phyloP scores from a whole-genome alignment of 2,329 filamentous ascomycete species.

The Orbilia javanica region DNA sequence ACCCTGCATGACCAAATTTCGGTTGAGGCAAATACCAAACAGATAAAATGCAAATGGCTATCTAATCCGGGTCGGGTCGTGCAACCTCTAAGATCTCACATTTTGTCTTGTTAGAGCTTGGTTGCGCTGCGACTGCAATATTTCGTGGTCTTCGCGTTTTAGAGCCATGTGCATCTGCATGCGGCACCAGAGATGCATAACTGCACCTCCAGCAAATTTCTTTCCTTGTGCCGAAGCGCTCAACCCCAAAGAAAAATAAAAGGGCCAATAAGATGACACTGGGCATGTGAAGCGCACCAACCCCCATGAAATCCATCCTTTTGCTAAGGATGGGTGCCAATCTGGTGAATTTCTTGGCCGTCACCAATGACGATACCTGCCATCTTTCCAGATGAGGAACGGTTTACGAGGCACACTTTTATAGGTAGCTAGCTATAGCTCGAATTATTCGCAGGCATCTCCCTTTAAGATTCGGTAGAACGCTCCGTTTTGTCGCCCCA shows the following conservation, averaged over 20 bases:
- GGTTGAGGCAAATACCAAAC: constrained; percentile 59
- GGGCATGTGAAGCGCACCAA: constrained; percentile 34
- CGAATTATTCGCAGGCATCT: constrained; percentile 10
- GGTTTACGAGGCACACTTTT: constrained; percentile 51
- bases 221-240: constrained; percentile 35
- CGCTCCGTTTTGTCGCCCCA: constrained; percentile 15
- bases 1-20: constrained; percentile 58
- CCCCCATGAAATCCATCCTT: constrained; percentile 33
- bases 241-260: constrained; percentile 25
- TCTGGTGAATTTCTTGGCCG: constrained; percentile 18
- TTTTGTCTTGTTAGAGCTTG: constrained; percentile 27
- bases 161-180: constrained; percentile 43
- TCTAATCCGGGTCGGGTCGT: constrained; percentile 53
- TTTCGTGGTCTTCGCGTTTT: constrained; percentile 34
- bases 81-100: constrained; percentile 38
- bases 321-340: constrained; percentile 25
- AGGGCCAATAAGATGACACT: constrained; percentile 1
- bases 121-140: constrained; percentile 27
- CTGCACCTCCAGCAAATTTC: constrained; percentile 42
- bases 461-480: constrained; percentile 29
- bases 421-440: constrained; percentile 38
- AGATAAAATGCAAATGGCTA: constrained; percentile 52
- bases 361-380: constrained; percentile 34
- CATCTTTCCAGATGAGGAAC: constrained; percentile 47
- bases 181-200: constrained; percentile 30